phyloP scores from a whole-genome alignment of 768 basidiomycete species.

The Obba rivulosa region DNA sequence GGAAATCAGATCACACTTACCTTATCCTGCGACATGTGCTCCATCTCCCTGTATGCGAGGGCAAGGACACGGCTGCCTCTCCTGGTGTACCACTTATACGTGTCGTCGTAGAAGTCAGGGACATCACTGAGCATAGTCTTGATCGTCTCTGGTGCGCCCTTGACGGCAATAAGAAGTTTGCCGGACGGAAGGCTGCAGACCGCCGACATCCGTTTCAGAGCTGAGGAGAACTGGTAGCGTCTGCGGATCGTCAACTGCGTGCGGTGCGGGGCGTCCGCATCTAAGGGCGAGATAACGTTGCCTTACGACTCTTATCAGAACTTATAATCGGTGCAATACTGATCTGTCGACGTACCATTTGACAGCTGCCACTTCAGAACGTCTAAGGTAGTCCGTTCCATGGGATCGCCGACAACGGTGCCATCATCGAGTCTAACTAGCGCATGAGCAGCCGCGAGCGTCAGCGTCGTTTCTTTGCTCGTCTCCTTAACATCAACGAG shows the following conservation, averaged over 20 bases:
- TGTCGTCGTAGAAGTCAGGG: constrained; percentile 84
- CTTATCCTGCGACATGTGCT: constrained; percentile 62
- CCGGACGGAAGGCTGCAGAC: constrained; percentile 62
- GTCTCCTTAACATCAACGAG: constrained; percentile 79
- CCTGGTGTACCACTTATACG: constrained; percentile 91
- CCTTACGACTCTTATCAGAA: constrained; percentile 27
- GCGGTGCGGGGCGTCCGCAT: constrained; percentile 45
- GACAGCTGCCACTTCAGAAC: constrained; percentile 84
- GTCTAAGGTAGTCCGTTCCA: constrained; percentile 96
- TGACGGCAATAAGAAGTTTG: constrained; percentile 67
- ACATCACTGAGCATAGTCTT: constrained; percentile 74
- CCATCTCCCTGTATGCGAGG: constrained; percentile 82
- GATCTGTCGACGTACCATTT: constrained; percentile 41
- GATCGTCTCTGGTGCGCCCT: constrained; percentile 97
- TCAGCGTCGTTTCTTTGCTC: constrained; percentile 71
- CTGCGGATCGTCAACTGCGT: constrained; percentile 71
- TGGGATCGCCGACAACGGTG: constrained; percentile 92
- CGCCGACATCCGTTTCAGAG: constrained; percentile 96
- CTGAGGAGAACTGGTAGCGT: constrained; percentile 97
- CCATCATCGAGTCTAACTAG: constrained; percentile 93
- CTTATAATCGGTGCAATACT: neutral
- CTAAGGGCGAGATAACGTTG: constrained; percentile 62
- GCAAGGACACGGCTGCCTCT: constrained; percentile 93
- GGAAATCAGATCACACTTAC: constrained; percentile 33
- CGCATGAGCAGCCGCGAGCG: constrained; percentile 93